These are phyloP conservation scores for Mimosa bimucronata DNA, from an alignment of 306 rosid species.

Conservation along the genomic window DNA sequence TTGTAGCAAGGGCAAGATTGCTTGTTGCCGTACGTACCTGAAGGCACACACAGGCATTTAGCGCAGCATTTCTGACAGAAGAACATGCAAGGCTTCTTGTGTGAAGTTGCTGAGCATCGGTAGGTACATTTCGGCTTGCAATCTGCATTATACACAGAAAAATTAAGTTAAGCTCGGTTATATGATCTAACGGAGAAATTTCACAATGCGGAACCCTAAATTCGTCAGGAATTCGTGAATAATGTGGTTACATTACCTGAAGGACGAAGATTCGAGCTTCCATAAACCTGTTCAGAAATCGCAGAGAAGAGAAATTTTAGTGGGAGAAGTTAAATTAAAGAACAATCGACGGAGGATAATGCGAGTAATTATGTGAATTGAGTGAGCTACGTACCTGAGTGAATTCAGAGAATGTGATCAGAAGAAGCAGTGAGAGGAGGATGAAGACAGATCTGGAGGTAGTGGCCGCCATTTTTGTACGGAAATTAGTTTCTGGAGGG, in stretches of 20 bases:
- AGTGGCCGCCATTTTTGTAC: constrained; percentile 45
- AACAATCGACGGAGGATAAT: constrained; percentile 3
- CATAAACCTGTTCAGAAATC: constrained; percentile 48
- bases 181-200: neutral
- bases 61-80: constrained; percentile 91
- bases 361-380: neutral
- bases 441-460: constrained; percentile 46
- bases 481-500: neutral
- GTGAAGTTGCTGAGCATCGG: constrained; percentile 88
- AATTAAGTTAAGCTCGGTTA: neutral
- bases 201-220: neutral
- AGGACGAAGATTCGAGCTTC: constrained; percentile 54
- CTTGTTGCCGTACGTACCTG: constrained; percentile 81
- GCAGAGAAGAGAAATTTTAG: neutral
- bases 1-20: constrained; percentile 88
- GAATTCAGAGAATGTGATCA: constrained; percentile 58
- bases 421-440: constrained; percentile 58
- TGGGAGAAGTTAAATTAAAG: constrained; percentile 24
- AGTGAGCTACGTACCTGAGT: constrained; percentile 64
- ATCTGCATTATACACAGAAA: constrained; percentile 41
- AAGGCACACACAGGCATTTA: constrained; percentile 81
- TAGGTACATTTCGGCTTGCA: constrained; percentile 66
- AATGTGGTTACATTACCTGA: constrained; percentile 48
- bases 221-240: neutral
- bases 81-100: constrained; percentile 95